Base-by-base conservation (phyloP, 164 flowering plant species). In the Piper longum region DNA sequence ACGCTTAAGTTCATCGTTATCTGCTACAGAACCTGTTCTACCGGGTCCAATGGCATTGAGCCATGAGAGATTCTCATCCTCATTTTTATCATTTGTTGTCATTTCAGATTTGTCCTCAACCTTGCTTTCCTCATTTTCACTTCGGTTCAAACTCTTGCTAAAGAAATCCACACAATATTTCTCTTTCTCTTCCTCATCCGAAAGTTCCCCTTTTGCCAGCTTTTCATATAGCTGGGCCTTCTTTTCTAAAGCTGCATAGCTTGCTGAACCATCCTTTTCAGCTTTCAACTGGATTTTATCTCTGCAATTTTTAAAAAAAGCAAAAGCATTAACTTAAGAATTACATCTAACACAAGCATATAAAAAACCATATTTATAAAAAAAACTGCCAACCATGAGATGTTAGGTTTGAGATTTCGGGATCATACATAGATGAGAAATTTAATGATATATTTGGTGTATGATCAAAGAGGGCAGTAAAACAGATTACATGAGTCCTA, bases 251-350 rank as follows among this genome's bases (percentile, higher is more conserved):
- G 97, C 97, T 4, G 87, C 96, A 72, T 90, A 90, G 80, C 96
- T 86, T 16, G 60, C 84, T 55, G 92, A 74, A 62, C 96, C 97
- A 78, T 93, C 98, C 14, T 82, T 79, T 4, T 77, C 80, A 57
- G 96, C 92, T 78, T 89, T 90, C 58, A 93, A 75, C 78, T 91
- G 97, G 69, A 93, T 85, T 81, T 90, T 93, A 77, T 93, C 98
- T 84, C 98, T 93, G 71, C 16, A 48, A 36, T 59, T 26, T 26
- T 26, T n/a, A 41, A 58, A 57, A 48, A 48, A 48, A 5, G 14
- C 3, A 9, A 48, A 2, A n/a, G 11, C 17, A 19, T 14, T 26
- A 17, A 61, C n/a, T 11, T 6, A 43, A 39, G 43, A 16, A 16
- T 51, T 16, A 16, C 4, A 54, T 14, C 43, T 9, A 12, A 48